Conservation (phyloP, 345 rosid genomes). For the Theobroma cacao region DNA sequence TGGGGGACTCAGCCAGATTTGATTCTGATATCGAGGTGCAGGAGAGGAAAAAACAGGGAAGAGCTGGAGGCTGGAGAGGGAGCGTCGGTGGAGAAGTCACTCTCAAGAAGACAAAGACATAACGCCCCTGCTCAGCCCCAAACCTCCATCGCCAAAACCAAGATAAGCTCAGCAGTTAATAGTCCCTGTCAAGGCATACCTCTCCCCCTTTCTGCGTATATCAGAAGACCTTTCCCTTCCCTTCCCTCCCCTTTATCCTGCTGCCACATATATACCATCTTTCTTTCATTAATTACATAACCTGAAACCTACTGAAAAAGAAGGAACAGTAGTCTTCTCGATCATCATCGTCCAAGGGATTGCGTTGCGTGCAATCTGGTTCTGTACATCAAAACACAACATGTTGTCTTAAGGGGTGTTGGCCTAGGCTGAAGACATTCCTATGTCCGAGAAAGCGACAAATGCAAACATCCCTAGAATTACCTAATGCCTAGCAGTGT, state of each 20-base stretch:
- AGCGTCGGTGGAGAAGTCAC: constrained; percentile 24
- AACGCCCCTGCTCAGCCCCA: not conserved
- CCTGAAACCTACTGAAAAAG: not conserved
- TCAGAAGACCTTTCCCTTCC: too few species aligned
- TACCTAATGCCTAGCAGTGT: not conserved
- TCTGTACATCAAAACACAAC: too few species aligned
- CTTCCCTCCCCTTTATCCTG: not conserved
- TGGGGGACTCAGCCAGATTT: too few species aligned
- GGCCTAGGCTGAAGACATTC: not conserved
- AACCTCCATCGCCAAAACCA: not conserved
- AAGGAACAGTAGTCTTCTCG: not conserved
- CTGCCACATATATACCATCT: not conserved
- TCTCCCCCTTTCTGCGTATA: not conserved
- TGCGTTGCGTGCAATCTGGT: too few species aligned
- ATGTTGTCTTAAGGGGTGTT: not conserved
- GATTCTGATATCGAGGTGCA: not conserved
- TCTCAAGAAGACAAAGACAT: constrained; percentile 21
- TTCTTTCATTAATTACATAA: too few species aligned
- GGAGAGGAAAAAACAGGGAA: not conserved
- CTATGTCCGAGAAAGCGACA: constrained; percentile 8
- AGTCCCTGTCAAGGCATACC: constrained; percentile 13
- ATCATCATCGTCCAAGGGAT: too few species aligned
- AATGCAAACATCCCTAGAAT: not conserved
- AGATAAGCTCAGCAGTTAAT: not conserved
- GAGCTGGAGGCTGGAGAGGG: not conserved